These are phyloP conservation scores for Aspergillus jensenii DNA, from an alignment of 2,329 filamentous ascomycete genomes.

Conservation along the genomic window DNA sequence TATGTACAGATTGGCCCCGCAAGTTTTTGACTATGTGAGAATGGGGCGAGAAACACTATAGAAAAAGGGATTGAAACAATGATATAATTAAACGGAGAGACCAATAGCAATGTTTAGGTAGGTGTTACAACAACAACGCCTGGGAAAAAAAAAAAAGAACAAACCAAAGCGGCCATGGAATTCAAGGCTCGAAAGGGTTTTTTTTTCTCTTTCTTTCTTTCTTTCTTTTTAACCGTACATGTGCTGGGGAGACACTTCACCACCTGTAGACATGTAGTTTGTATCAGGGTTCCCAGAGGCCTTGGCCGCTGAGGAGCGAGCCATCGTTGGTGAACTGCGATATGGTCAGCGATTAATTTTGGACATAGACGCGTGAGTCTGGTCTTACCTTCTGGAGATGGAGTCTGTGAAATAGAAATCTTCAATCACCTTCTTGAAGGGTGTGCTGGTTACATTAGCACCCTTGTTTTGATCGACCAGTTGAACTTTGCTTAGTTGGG, in stretches of 20 bases:
- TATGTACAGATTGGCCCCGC: slow-evolving; percentile 38
- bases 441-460: slow-evolving; percentile 66
- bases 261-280: slow-evolving; percentile 74
- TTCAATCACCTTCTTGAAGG: slow-evolving; percentile 82
- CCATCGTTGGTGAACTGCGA: slow-evolving; percentile 91
- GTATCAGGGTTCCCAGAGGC: slow-evolving; percentile 74
- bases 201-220: background rate
- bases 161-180: slow-evolving; percentile 17
- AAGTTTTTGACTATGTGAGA: slow-evolving; percentile 25
- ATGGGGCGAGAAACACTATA: slow-evolving; percentile 21
- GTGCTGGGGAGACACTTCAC: slow-evolving; percentile 48
- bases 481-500: slow-evolving; percentile 83
- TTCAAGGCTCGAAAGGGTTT: slow-evolving; percentile 8
- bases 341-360: slow-evolving; percentile 14
- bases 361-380: slow-evolving; percentile 25
- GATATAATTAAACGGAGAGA: slow-evolving; percentile 17
- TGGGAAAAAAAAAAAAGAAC: slow-evolving; percentile 33
- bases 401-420: slow-evolving; percentile 99
- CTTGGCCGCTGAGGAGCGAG: slow-evolving; percentile 92
- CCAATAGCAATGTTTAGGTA: slow-evolving; percentile 31
- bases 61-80: slow-evolving; percentile 21
- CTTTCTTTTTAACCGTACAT: slow-evolving; percentile 33
- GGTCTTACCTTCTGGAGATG: slow-evolving; percentile 81
- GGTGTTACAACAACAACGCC: slow-evolving; percentile 39
- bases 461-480: slow-evolving; percentile 96